Percentiles rank a stretch among this genome's conserved stretches.
Conservation (phyloP, 179 eudicot species). For the Kewa caespitosa region DNA sequence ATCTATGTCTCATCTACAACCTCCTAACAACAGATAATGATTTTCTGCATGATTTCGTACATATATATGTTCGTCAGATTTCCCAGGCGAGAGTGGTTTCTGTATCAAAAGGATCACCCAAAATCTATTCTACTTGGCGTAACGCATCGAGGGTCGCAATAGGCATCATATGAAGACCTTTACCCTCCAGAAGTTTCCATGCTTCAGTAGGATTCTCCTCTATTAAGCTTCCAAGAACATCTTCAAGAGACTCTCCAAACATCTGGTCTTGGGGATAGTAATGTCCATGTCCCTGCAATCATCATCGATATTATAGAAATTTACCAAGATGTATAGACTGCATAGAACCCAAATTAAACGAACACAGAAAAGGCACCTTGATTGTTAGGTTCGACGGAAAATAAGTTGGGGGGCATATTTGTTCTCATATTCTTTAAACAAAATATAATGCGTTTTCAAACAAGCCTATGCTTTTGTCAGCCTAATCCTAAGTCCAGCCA, state of each 20-base stretch:
- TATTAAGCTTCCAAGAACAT: constrained; percentile 9
- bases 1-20: too few relatives aligned
- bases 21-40: too few relatives aligned
- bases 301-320: not conserved
- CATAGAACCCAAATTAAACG: not conserved
- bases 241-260: constrained; percentile 9
- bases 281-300: constrained; percentile 15
- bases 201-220: constrained; percentile 11
- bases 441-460: too few relatives aligned
- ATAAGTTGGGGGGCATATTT: too few relatives aligned
- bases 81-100: too few relatives aligned
- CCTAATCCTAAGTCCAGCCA: too few relatives aligned
- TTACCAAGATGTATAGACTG: not conserved
- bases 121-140: not conserved
- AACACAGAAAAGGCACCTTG: not conserved
- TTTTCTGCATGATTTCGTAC: too few relatives aligned
- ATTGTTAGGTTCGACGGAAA: too few relatives aligned
- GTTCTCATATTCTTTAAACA: too few relatives aligned
- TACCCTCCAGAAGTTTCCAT: constrained; percentile 4
- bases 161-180: constrained; percentile 15
- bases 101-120: too few relatives aligned
- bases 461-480: too few relatives aligned
- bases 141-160: not conserved
- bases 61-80: too few relatives aligned
- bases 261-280: not conserved